Evolutionary conservation across 345 rosid species (phyloP).

Genomic region (Brassica nigra): DNA sequence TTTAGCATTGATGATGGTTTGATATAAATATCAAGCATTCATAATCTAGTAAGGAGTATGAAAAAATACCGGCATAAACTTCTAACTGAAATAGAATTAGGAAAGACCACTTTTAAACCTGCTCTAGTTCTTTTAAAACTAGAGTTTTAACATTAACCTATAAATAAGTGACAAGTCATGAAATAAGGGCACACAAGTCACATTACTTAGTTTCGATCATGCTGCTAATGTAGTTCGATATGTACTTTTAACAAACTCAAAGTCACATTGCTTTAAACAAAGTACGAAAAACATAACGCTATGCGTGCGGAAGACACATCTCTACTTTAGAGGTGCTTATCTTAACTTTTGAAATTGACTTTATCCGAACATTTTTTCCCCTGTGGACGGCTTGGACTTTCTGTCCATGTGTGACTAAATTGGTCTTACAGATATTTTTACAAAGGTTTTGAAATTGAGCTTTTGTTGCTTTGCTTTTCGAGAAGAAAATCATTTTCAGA

Average conservation of each 20-base stretch:
- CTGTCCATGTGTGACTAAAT: not conserved
- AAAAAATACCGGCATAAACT: not conserved
- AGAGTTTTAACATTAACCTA: not conserved
- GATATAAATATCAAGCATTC: not conserved
- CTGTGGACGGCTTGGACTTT: constrained; percentile 36
- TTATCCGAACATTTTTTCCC: not conserved
- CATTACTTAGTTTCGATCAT: not conserved
- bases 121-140: not conserved
- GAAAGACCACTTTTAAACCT: not conserved
- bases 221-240: not conserved
- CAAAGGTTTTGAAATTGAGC: not conserved
- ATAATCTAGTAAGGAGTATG: not conserved
- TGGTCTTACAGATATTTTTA: not conserved
- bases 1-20: not conserved
- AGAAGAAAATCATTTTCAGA: not conserved
- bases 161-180: not conserved
- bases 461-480: not conserved
- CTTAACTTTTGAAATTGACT: constrained; percentile 30
- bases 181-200: not conserved
- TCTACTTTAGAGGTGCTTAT: constrained; percentile 15
- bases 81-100: not conserved
- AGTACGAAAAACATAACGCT: constrained; percentile 22
- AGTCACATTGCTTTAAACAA: not conserved
- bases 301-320: constrained; percentile 21
- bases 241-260: not conserved